Conservation (phyloP, 441 rosid species). For the Populus trichocarpa region DNA sequence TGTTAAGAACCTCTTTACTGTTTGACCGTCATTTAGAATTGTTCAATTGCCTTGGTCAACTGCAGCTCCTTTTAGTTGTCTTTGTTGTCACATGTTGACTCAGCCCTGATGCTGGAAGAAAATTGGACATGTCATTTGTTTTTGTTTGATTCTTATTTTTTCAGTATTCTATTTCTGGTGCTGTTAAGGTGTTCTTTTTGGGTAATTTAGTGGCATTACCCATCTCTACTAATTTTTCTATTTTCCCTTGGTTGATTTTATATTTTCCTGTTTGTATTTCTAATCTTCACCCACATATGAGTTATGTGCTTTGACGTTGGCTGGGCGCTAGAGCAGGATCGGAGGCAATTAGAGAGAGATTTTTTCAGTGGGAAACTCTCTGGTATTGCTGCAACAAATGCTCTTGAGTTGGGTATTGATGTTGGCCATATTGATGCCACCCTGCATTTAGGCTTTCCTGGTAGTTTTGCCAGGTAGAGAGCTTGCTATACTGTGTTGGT, state of each 20-base stretch:
- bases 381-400: slow-evolving; percentile 62
- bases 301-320: no score
- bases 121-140: not conserved
- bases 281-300: not conserved
- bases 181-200: not conserved
- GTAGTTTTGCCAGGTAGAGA: slow-evolving; percentile 83
- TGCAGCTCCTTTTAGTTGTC: not conserved
- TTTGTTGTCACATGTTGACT: not conserved
- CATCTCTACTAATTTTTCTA: not conserved
- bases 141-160: not conserved
- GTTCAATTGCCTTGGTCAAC: not conserved
- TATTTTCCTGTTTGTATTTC: not conserved
- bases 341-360: slow-evolving; percentile 54
- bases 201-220: not conserved
- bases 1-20: not conserved
- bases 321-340: no score
- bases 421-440: slow-evolving; percentile 94
- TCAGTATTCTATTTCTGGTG: not conserved
- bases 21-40: not conserved
- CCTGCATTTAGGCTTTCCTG: slow-evolving; percentile 96
- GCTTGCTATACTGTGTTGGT: slow-evolving; percentile 16
- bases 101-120: not conserved
- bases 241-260: not conserved
- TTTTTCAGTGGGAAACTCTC: slow-evolving; percentile 82
- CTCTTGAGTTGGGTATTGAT: slow-evolving; percentile 97